Percentiles rank a stretch among this genome's conserved stretches.
Conservation (phyloP, 768 basidiomycete species). For the Rhizopogon rudus region DNA sequence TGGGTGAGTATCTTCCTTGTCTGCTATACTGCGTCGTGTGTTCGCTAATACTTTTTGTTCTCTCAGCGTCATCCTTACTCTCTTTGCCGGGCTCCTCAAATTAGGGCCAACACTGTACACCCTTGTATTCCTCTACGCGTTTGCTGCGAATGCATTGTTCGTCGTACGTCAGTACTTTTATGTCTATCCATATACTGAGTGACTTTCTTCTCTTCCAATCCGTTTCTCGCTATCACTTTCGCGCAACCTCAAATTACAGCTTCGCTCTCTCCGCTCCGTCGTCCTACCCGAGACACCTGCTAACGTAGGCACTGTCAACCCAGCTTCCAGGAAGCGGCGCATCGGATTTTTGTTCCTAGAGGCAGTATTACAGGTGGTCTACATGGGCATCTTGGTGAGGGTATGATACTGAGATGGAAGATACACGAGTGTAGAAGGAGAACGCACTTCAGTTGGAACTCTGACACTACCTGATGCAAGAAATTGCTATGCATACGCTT, state of each 20-base stretch:
- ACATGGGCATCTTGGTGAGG: conserved; percentile 81
- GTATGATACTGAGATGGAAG: conserved; percentile 27
- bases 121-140: conserved; percentile 76
- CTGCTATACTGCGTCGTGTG: background rate
- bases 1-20: conserved; percentile 49
- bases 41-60: background rate
- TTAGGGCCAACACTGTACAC: conserved; percentile 60
- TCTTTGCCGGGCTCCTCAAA: conserved; percentile 67
- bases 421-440: too few species aligned
- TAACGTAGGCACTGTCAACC: conserved; percentile 59
- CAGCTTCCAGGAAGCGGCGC: conserved; percentile 74
- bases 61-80: conserved; percentile 73
- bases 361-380: conserved; percentile 75
- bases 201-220: too few species aligned
- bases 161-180: conserved; percentile 47
- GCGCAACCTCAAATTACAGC: conserved; percentile 36
- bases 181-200: background rate
- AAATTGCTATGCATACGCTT: too few species aligned
- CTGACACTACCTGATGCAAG: too few species aligned
- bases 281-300: conserved; percentile 74
- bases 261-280: conserved; percentile 89
- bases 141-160: conserved; percentile 91
- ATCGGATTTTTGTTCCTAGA: conserved; percentile 89
- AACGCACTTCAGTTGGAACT: too few species aligned
- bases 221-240: background rate